These are phyloP conservation scores for Medicago lupulina DNA, from an alignment of 306 rosid species.

Conservation along the genomic window DNA sequence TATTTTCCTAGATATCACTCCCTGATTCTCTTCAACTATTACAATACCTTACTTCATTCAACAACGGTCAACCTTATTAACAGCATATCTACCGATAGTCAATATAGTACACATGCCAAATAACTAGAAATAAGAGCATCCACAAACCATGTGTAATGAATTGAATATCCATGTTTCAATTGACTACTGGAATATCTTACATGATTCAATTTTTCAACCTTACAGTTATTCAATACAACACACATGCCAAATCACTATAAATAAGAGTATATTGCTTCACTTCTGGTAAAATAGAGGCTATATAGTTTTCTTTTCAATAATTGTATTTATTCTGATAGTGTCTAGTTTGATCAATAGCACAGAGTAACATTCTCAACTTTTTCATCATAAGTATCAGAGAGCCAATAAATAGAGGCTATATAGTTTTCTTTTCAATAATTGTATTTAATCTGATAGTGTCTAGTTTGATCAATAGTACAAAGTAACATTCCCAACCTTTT, in stretches of 20 bases:
- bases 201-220: too few species aligned
- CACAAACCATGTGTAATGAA: too few species aligned
- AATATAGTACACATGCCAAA: too few species aligned
- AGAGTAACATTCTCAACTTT: neutral
- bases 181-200: too few species aligned
- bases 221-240: too few species aligned
- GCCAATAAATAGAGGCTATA: neutral
- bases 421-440: neutral
- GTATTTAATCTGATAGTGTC: neutral
- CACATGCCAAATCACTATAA: neutral
- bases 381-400: neutral
- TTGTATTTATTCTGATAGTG: neutral
- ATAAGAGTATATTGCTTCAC: too few species aligned
- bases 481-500: neutral
- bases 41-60: neutral
- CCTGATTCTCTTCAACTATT: neutral
- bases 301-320: neutral
- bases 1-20: neutral
- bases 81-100: neutral
- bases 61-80: neutral
- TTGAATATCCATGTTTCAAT: too few species aligned
- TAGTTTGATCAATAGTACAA: neutral
- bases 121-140: too few species aligned
- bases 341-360: neutral
- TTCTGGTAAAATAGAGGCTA: neutral